These are phyloP conservation scores for Trichoderma orchidacearum DNA, from an alignment of 495 filamentous ascomycete genomes.

Conservation along the genomic window DNA sequence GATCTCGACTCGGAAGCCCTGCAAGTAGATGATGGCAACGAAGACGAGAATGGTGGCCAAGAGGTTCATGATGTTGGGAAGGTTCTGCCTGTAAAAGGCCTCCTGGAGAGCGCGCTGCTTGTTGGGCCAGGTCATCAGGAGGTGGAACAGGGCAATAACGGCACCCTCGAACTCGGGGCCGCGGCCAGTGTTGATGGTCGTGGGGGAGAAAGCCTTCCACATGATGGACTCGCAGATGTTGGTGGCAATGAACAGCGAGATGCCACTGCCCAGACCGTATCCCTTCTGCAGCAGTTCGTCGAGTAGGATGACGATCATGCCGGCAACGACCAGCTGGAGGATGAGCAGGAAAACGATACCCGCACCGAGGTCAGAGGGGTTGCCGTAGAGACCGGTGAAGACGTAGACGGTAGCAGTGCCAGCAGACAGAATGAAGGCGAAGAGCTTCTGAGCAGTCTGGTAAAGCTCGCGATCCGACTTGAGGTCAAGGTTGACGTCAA, in stretches of 20 bases:
- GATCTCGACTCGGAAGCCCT: slow-evolving; percentile 99
- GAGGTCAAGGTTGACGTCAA: slow-evolving; percentile 98
- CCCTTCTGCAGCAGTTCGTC: slow-evolving; percentile 99
- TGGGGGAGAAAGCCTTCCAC: slow-evolving; percentile 99
- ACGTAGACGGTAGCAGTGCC: slow-evolving; percentile 96
- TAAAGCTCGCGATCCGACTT: slow-evolving; percentile 99
- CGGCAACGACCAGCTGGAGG: slow-evolving; percentile 90
- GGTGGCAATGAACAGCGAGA: slow-evolving; percentile 98
- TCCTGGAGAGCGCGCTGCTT: slow-evolving; percentile 95
- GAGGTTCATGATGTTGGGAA: slow-evolving; percentile 99
- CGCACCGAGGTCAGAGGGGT: slow-evolving; percentile 87
- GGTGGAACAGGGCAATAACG: slow-evolving; percentile 95
- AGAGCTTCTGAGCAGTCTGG: slow-evolving; percentile 99
- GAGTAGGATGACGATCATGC: slow-evolving; percentile 96
- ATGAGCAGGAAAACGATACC: slow-evolving; percentile 97
- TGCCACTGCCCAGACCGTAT: slow-evolving; percentile 95
- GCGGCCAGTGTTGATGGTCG: slow-evolving; percentile 97
- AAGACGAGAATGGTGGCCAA: slow-evolving; percentile 88
- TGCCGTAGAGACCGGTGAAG: slow-evolving; percentile 94
- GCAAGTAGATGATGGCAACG: slow-evolving; percentile 96
- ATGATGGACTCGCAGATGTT: slow-evolving; percentile 99
- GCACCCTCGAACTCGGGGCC: slow-evolving; percentile 99
- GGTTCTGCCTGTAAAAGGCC: slow-evolving; percentile 98
- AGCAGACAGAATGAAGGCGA: slow-evolving; percentile 94
- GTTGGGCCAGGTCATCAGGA: slow-evolving; percentile 95